These are phyloP conservation scores for Tetrahymena thermophila DNA, from an alignment of 73 alveolate genomes.

Conservation along the genomic window DNA sequence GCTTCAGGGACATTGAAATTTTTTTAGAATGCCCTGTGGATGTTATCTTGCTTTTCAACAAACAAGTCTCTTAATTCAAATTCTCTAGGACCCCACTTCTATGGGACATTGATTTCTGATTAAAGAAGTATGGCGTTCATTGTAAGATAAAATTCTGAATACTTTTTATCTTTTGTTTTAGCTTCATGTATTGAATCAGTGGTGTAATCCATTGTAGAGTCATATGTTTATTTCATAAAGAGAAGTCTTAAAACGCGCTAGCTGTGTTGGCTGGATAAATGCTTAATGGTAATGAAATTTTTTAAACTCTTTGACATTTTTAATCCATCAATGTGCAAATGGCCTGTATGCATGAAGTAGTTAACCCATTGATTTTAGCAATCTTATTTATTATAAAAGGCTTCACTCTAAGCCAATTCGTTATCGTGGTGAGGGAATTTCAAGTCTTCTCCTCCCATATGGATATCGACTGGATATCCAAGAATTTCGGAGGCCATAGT, in stretches of 20 bases:
- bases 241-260: constrained; percentile 88
- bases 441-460: constrained; percentile 86
- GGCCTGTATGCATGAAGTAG: constrained; percentile 99
- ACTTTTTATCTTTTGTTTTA: constrained; percentile 74
- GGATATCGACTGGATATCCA: constrained; percentile 88
- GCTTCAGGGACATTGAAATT: constrained; percentile 90
- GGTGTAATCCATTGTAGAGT: constrained; percentile 84
- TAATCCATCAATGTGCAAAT: constrained; percentile 92
- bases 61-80: constrained; percentile 48
- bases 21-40: constrained; percentile 78
- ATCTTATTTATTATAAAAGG: constrained; percentile 59
- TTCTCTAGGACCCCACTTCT: constrained; percentile 75
- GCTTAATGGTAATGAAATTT: constrained; percentile 94
- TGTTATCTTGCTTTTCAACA: constrained; percentile 44
- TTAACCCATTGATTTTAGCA: constrained; percentile 92
- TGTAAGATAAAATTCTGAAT: constrained; percentile 76
- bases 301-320: constrained; percentile 97
- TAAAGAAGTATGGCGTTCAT: constrained; percentile 68
- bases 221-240: constrained; percentile 89
- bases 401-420: constrained; percentile 93
- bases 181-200: constrained; percentile 78
- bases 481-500: constrained; percentile 82
- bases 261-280: constrained; percentile 61
- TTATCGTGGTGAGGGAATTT: constrained; percentile 92
- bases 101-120: constrained; percentile 56